Conservation (phyloP, 2,329 filamentous ascomycete species). For the Neofusicoccum laricinum region DNA sequence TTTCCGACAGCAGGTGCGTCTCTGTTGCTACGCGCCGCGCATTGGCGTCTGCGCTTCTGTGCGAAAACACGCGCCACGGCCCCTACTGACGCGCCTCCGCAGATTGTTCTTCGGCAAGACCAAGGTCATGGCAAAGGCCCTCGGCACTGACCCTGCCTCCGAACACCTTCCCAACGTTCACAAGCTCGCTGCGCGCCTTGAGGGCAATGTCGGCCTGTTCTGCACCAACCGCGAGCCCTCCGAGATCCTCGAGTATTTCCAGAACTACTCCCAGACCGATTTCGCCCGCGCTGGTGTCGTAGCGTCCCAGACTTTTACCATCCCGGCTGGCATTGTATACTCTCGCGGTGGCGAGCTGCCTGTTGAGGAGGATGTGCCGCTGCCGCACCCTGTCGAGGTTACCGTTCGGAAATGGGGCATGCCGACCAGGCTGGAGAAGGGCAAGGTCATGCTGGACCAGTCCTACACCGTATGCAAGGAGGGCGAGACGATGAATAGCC, state of each 20-base stretch:
- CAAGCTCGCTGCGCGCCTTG: constrained; percentile 65
- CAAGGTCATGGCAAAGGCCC: constrained; percentile 95
- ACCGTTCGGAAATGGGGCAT: constrained; percentile 86
- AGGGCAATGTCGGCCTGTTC: constrained; percentile 82
- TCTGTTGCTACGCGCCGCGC: constrained; percentile 25
- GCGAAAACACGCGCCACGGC: not conserved
- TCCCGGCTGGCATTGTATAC: constrained; percentile 82
- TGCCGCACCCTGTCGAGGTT: constrained; percentile 86
- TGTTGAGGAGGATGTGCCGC: constrained; percentile 75
- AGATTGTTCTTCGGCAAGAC: constrained; percentile 94
- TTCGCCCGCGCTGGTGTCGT: constrained; percentile 84
- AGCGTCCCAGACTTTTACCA: constrained; percentile 71
- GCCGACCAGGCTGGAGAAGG: constrained; percentile 84
- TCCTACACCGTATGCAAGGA: constrained; percentile 77
- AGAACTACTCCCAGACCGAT: constrained; percentile 70
- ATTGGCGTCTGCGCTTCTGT: not conserved
- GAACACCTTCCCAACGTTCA: constrained; percentile 78
- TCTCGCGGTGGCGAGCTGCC: constrained; percentile 75
- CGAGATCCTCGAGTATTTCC: constrained; percentile 70
- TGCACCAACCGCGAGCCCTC: constrained; percentile 76
- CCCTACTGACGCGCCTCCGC: constrained; percentile 3
- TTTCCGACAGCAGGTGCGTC: constrained; percentile 76
- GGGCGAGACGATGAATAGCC: constrained; percentile 80
- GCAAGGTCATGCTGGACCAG: constrained; percentile 75
- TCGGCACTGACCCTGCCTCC: constrained; percentile 74